Percentiles rank a stretch among this genome's conserved stretches.
phyloP scores from a whole-genome alignment of 495 filamentous ascomycete species.

The Podospora tetraspora region DNA sequence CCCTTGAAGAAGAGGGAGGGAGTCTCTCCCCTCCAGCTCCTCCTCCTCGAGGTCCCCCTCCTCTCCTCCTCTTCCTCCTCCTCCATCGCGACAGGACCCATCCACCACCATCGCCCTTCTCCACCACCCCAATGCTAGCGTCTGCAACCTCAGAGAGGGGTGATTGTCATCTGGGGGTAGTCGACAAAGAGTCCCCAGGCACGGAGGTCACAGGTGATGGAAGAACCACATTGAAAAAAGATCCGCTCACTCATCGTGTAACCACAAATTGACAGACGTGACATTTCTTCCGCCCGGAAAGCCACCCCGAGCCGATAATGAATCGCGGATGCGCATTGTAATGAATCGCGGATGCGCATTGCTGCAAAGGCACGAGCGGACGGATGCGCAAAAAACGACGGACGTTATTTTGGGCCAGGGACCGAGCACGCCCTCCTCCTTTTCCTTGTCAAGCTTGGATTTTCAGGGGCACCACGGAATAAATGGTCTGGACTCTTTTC shows the following conservation, averaged over 20 bases:
- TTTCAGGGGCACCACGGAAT: background rate
- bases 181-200: too few relatives aligned
- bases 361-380: background rate
- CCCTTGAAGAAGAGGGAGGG: too few relatives aligned
- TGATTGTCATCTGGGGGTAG: background rate
- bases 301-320: background rate
- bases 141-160: background rate
- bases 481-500: background rate
- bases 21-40: too few relatives aligned
- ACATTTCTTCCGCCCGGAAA: background rate
- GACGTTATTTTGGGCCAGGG: background rate
- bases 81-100: background rate
- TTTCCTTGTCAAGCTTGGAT: background rate
- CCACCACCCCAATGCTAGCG: background rate
- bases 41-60: background rate
- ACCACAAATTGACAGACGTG: background rate
- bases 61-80: background rate
- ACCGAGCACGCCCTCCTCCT: background rate
- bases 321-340: background rate
- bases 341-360: background rate
- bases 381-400: background rate
- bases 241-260: background rate
- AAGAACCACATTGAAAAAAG: too few relatives aligned
- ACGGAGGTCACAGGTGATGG: too few relatives aligned
- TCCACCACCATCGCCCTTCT: background rate